phyloP scores from a whole-genome alignment of 129 eudicot species.

The Lactuca sativa region DNA sequence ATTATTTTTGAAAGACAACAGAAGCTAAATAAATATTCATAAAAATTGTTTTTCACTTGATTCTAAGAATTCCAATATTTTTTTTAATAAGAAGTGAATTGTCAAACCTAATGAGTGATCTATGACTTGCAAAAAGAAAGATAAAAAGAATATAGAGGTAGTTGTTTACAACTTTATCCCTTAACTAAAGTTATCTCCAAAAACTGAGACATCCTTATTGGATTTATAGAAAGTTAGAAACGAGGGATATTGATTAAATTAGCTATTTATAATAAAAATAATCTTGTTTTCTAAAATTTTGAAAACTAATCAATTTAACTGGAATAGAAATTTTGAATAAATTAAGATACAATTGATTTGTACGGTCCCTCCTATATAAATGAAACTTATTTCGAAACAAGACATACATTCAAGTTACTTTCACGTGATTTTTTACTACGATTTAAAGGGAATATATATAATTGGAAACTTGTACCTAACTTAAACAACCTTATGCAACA shows the following conservation, averaged over 20 bases:
- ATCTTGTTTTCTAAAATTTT: too few species aligned
- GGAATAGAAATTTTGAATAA: too few species aligned
- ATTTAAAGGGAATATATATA: too few species aligned
- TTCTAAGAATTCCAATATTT: conserved; percentile 7
- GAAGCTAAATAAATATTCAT: not conserved
- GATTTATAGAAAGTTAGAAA: not conserved
- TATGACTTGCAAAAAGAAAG: conserved; percentile 39
- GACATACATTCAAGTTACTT: too few species aligned
- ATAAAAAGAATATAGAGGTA: conserved; percentile 1
- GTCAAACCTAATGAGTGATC: conserved; percentile 43
- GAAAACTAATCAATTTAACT: too few species aligned
- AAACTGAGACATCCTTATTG: conserved; percentile 4
- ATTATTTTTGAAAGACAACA: not conserved
- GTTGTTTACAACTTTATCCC: not conserved
- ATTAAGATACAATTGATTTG: too few species aligned
- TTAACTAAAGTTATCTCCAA: not conserved
- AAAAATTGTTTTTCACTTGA: conserved; percentile 12
- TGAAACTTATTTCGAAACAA: too few species aligned
- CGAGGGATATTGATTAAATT: not conserved
- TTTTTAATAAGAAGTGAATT: conserved; percentile 10
- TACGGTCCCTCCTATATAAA: too few species aligned
- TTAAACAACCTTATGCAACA: too few species aligned
- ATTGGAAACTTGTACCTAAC: too few species aligned
- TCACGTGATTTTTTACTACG: too few species aligned
- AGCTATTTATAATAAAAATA: too few species aligned